These are phyloP conservation scores for Trichoderma harzianum DNA, from an alignment of 2,329 filamentous ascomycete genomes.

Conservation along the genomic window DNA sequence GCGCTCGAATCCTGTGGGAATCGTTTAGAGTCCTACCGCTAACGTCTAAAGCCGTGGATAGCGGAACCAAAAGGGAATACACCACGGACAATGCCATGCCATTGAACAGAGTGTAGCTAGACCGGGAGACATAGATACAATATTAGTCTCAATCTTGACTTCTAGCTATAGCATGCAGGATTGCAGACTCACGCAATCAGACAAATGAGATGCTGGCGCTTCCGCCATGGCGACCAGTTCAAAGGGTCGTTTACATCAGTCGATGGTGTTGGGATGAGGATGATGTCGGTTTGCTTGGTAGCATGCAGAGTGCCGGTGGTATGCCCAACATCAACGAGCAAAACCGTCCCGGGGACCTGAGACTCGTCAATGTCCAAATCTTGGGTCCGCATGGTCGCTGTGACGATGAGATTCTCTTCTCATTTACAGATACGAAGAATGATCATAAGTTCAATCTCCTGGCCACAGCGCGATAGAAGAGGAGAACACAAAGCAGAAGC, in stretches of 20 bases:
- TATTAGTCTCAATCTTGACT: not conserved
- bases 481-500: not conserved
- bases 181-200: conserved; percentile 28
- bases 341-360: conserved; percentile 38
- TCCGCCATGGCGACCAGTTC: conserved; percentile 41
- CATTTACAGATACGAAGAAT: not conserved
- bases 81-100: conserved; percentile 40
- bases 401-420: not conserved
- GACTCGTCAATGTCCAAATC: conserved; percentile 13
- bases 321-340: conserved; percentile 39
- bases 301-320: conserved; percentile 33
- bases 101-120: conserved; percentile 37
- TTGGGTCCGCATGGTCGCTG: not conserved
- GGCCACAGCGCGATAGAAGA: not conserved
- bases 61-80: conserved; percentile 38
- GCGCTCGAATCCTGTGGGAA: not conserved
- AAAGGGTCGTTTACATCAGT: conserved; percentile 51
- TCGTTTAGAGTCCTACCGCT: conserved; percentile 19
- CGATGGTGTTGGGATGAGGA: conserved; percentile 49
- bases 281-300: conserved; percentile 38
- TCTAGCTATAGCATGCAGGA: not conserved
- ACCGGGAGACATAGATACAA: not conserved
- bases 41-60: conserved; percentile 32
- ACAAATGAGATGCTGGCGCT: conserved; percentile 28
- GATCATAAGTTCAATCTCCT: not conserved